Conservation (phyloP, 2,329 filamentous ascomycete genomes). For the Harringtonia aguacate region DNA sequence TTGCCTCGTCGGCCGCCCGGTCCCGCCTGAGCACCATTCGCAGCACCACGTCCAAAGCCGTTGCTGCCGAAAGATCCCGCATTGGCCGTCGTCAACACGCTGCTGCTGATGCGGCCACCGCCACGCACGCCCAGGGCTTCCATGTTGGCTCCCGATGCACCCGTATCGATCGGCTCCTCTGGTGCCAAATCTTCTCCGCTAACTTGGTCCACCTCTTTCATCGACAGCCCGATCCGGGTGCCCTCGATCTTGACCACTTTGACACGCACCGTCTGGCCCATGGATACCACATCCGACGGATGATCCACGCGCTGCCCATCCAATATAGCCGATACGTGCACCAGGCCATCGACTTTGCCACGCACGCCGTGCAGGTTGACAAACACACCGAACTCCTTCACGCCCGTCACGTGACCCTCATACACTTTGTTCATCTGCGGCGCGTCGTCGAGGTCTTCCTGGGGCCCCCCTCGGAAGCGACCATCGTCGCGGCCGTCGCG, state of each 20-base stretch:
- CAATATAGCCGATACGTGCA: conserved; percentile 84
- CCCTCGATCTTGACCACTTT: conserved; percentile 85
- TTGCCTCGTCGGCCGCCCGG: conserved; percentile 40
- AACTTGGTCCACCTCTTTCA: conserved; percentile 93
- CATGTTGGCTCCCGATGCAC: conserved; percentile 78
- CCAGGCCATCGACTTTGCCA: conserved; percentile 84
- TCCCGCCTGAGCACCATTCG: conserved; percentile 15
- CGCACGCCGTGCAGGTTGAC: conserved; percentile 81
- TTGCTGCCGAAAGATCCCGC: too few relatives aligned
- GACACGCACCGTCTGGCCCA: conserved; percentile 78
- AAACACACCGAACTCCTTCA: conserved; percentile 95
- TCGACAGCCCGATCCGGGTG: conserved; percentile 73
- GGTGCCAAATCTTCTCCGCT: conserved; percentile 77
- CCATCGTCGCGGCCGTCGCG: conserved; percentile 40
- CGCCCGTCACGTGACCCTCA: conserved; percentile 75
- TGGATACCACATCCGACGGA: conserved; percentile 74
- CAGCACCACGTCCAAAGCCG: too few relatives aligned
- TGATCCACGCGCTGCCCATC: conserved; percentile 82
- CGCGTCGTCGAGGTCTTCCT: conserved; percentile 67
- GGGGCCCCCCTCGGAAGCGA: conserved; percentile 48
- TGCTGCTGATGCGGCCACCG: conserved; percentile 35
- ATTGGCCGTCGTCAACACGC: neutral
- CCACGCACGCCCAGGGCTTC: conserved; percentile 60
- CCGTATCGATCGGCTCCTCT: conserved; percentile 68
- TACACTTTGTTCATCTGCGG: conserved; percentile 83